Base-by-base conservation (phyloP, 176 grass and related monocot species). In the Hyparrhenia diplandra region DNA sequence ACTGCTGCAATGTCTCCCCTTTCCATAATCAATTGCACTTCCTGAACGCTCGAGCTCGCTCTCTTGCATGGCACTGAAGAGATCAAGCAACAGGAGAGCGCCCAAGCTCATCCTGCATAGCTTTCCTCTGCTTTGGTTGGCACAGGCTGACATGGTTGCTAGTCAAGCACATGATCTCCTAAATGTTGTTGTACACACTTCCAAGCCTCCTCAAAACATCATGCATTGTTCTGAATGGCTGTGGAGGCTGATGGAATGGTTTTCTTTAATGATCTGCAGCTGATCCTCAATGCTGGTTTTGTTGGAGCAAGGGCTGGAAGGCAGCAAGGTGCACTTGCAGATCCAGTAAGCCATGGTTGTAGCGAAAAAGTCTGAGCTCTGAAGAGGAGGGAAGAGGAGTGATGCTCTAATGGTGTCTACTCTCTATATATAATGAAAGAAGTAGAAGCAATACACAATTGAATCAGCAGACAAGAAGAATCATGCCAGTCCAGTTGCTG, bases 281-380 rank as follows among this genome's bases (percentile, higher is more conserved):
- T 45, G 23, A 13, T 83, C 61, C 58, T 86, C 79, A 6, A 83
- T 23, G 1, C 13, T 40, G 2, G 46, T 27, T 16, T 35, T 8
- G 5, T 75, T 40, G 4, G 84, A 78, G 43, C 64, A 13, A 24
- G 75, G 69, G 25, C 68, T 79, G 0, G 69, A 81, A 18, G 88
- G 79, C 24, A 13, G 1, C 62, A 81, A 18, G 88, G 79, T 18
- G n/a, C 52, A 51, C 74, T 90, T 13, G 39, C 10, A 30, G 83
- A 86, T 66, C 74, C 81, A 79, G 60, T 5, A 82, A 40, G 45
- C 78, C 87, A 85, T 89, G 42, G 5, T 31, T 49, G 41, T 14
- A 49, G 42, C 14, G 5, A 47, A 81, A 71, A 47, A 4, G 30
- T 8, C 31, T 24, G 46, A 1, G 27, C 16, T 74, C 12, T 69